Evolutionary conservation across 371 early-diverging fungal genomes (phyloP).

Genomic region (Mucor saturninus): DNA sequence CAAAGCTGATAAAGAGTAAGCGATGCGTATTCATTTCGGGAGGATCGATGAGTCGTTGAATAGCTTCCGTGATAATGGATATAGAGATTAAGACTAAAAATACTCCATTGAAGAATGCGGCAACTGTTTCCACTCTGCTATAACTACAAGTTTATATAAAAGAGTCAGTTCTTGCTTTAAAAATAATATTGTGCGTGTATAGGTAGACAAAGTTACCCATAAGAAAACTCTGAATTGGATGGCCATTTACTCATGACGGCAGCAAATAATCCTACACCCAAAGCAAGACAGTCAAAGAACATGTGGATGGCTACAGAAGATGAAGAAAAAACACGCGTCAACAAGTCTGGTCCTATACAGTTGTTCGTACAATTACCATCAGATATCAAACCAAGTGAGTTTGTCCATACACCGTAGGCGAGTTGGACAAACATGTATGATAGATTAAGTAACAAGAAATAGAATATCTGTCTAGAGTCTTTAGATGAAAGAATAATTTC

Average conservation of each 20-base stretch:
- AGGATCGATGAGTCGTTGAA: conserved; percentile 85
- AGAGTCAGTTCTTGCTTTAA: background rate
- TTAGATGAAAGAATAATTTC: conserved; percentile 65
- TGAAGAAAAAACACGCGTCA: conserved; percentile 12
- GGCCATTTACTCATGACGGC: conserved; percentile 93
- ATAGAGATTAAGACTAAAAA: conserved; percentile 87
- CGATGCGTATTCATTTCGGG: conserved; percentile 88
- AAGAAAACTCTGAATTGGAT: conserved; percentile 75
- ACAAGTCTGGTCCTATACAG: background rate
- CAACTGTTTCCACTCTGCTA: conserved; percentile 87
- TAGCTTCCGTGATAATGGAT: conserved; percentile 88
- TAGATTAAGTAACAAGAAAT: conserved; percentile 90
- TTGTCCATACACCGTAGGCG: conserved; percentile 89
- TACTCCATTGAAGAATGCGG: conserved; percentile 92
- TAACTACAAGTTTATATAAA: conserved; percentile 57
- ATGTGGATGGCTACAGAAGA: conserved; percentile 84
- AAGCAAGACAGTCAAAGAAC: conserved; percentile 95
- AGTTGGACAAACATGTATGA: conserved; percentile 93
- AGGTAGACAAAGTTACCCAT: conserved; percentile 57
- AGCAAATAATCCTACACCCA: conserved; percentile 86
- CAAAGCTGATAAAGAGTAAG: conserved; percentile 83
- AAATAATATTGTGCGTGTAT: background rate
- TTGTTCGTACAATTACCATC: conserved; percentile 64
- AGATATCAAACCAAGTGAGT: conserved; percentile 91
- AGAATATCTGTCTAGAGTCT: conserved; percentile 90